A percentile compares a stretch with the other conserved stretches of the same genome.
Evolutionary conservation across 805 yeast species (phyloP).

Genomic region (Ogataea methanolica): DNA sequence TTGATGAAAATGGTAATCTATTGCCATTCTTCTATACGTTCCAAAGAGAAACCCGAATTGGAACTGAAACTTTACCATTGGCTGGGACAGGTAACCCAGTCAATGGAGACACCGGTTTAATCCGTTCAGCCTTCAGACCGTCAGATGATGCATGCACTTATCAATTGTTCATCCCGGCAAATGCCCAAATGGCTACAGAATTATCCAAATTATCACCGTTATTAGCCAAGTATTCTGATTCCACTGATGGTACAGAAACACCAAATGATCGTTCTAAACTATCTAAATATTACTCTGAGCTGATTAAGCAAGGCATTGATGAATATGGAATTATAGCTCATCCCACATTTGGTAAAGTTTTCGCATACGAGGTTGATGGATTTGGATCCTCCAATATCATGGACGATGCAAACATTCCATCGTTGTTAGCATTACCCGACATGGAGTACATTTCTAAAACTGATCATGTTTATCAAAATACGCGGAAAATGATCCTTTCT

Average conservation of each 20-base stretch:
- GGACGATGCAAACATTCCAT: slow-evolving; percentile 93
- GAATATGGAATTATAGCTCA: slow-evolving; percentile 64
- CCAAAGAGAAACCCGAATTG: slow-evolving; percentile 67
- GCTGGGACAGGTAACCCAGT: slow-evolving; percentile 85
- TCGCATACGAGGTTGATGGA: slow-evolving; percentile 88
- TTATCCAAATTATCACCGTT: slow-evolving; percentile 34
- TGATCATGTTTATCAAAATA: slow-evolving; percentile 67
- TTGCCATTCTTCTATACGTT: slow-evolving; percentile 55
- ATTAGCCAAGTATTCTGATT: slow-evolving; percentile 16
- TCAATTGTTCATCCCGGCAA: slow-evolving; percentile 82
- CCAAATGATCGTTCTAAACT: slow-evolving; percentile 14
- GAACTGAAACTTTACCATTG: slow-evolving; percentile 76
- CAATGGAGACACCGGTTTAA: slow-evolving; percentile 59
- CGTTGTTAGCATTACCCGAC: slow-evolving; percentile 74
- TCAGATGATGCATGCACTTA: slow-evolving; percentile 82
- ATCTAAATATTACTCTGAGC: slow-evolving; percentile 34
- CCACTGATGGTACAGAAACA: background rate
- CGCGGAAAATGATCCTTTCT: slow-evolving; percentile 69
- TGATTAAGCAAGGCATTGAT: slow-evolving; percentile 52
- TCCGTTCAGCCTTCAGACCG: slow-evolving; percentile 84
- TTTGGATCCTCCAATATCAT: slow-evolving; percentile 67
- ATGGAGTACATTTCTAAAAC: slow-evolving; percentile 52
- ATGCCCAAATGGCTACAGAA: slow-evolving; percentile 70
- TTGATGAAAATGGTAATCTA: slow-evolving; percentile 45
- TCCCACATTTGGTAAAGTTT: slow-evolving; percentile 67